Percentiles rank a stretch among this genome's conserved stretches.
These are phyloP conservation scores for Phytophthora pistaciae DNA, from an alignment of 352 stramenopile species.

Conservation along the genomic window DNA sequence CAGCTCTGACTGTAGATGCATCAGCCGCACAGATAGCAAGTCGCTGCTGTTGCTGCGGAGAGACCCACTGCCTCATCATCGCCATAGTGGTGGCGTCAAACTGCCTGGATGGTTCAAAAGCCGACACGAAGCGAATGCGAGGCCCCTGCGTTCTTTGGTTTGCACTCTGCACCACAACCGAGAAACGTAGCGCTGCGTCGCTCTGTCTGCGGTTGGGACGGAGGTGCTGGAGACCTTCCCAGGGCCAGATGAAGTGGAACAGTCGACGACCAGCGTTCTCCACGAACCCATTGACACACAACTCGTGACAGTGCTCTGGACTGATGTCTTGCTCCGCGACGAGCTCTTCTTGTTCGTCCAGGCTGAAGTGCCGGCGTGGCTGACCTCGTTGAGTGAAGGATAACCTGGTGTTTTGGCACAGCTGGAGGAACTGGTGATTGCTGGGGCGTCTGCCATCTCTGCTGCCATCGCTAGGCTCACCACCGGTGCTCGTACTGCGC, in stretches of 20 bases:
- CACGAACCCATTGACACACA: slow-evolving; percentile 78
- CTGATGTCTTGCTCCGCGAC: slow-evolving; percentile 63
- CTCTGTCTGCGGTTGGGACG: slow-evolving; percentile 26
- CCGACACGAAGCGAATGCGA: slow-evolving; percentile 63
- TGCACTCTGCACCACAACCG: slow-evolving; percentile 44
- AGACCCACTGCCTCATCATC: slow-evolving; percentile 32
- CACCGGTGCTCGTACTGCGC: slow-evolving; percentile 23
- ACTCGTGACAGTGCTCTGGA: slow-evolving; percentile 77
- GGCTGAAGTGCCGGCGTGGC: slow-evolving; percentile 26
- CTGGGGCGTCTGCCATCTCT: background rate
- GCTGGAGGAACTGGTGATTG: slow-evolving; percentile 23
- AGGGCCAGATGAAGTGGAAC: slow-evolving; percentile 75
- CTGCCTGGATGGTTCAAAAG: slow-evolving; percentile 32
- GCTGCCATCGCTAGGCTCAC: slow-evolving; percentile 13
- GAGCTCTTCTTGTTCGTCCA: slow-evolving; percentile 43
- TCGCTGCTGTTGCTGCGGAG: slow-evolving; percentile 22
- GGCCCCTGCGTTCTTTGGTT: slow-evolving; percentile 29
- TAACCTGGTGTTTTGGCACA: slow-evolving; percentile 26
- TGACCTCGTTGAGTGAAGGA: slow-evolving; percentile 28
- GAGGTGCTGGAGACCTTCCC: slow-evolving; percentile 61
- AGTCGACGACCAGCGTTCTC: slow-evolving; percentile 64
- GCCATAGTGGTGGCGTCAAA: slow-evolving; percentile 35
- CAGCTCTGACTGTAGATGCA: background rate
- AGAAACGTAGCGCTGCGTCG: slow-evolving; percentile 29
- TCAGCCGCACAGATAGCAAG: slow-evolving; percentile 32